These are phyloP conservation scores for Takakia lepidozioides DNA, from an alignment of 225 moss, liverwort and hornwort genomes.

Conservation along the genomic window DNA sequence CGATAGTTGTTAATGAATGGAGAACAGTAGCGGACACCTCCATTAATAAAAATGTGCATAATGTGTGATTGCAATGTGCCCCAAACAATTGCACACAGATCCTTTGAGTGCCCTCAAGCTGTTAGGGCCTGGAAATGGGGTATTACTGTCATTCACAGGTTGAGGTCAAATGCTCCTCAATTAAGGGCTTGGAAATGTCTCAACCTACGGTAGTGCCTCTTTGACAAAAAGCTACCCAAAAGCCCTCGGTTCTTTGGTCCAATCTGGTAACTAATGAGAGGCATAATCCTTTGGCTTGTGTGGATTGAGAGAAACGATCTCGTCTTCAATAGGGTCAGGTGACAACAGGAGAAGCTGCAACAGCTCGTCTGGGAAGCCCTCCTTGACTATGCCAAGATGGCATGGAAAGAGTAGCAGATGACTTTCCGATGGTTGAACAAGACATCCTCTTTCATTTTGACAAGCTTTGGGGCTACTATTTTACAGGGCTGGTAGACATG, in stretches of 20 bases:
- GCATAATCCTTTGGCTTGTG: too few relatives aligned
- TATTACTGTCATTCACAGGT: neutral
- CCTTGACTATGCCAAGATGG: too few relatives aligned
- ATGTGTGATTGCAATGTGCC: neutral
- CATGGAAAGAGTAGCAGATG: too few relatives aligned
- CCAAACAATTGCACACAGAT: conserved; percentile 1
- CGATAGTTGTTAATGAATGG: neutral
- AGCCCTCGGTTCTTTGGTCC: neutral
- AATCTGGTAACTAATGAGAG: neutral
- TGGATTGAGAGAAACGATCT: too few relatives aligned
- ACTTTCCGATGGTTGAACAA: neutral
- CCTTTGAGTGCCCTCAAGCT: neutral
- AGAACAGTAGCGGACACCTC: neutral
- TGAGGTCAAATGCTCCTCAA: neutral
- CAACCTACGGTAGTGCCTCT: too few relatives aligned
- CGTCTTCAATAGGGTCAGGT: neutral
- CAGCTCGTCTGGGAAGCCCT: neutral
- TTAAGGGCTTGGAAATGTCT: neutral
- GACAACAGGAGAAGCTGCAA: neutral
- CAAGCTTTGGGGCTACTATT: neutral
- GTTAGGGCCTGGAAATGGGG: neutral
- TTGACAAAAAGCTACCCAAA: neutral
- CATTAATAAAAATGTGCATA: neutral
- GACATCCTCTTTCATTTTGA: too few relatives aligned
- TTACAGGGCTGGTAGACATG: too few relatives aligned